A percentile compares a stretch with the other conserved stretches of the same genome.
Conservation (phyloP, 441 rosid species). For the Bocquillonia castaneifolia region DNA sequence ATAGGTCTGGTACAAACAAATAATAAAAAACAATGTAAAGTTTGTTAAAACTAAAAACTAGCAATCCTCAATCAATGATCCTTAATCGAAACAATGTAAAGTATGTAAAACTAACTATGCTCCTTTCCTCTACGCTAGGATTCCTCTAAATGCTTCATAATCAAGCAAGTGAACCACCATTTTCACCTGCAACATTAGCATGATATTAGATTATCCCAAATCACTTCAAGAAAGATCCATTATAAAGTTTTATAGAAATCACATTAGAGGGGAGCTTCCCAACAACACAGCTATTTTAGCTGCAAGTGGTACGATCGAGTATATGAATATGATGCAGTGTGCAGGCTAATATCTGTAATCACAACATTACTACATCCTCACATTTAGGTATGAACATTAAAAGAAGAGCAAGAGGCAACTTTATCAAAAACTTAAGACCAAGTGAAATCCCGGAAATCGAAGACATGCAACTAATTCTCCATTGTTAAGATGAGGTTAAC, state of each 20-base stretch:
- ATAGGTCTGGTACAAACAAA: background rate
- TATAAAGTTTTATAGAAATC: background rate
- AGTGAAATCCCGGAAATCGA: background rate
- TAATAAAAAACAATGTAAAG: background rate
- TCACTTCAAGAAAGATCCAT: background rate
- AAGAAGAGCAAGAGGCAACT: background rate
- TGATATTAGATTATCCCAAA: no score
- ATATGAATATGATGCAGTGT: background rate
- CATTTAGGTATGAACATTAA: background rate
- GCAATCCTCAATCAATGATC: no score
- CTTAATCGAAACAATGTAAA: no score
- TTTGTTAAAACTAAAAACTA: no score
- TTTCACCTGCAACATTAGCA: slow-evolving; percentile 11
- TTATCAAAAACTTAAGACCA: background rate
- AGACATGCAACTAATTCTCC: no score
- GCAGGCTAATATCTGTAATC: background rate
- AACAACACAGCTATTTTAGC: no score
- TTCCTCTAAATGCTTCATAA: background rate
- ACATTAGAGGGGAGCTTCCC: background rate
- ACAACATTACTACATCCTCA: background rate
- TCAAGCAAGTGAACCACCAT: background rate
- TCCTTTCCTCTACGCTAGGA: background rate
- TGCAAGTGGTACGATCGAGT: no score
- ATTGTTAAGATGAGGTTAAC: no score
- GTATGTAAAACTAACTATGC: background rate